phyloP scores from a whole-genome alignment of 345 rosid species.

The Salix suchowensis region DNA sequence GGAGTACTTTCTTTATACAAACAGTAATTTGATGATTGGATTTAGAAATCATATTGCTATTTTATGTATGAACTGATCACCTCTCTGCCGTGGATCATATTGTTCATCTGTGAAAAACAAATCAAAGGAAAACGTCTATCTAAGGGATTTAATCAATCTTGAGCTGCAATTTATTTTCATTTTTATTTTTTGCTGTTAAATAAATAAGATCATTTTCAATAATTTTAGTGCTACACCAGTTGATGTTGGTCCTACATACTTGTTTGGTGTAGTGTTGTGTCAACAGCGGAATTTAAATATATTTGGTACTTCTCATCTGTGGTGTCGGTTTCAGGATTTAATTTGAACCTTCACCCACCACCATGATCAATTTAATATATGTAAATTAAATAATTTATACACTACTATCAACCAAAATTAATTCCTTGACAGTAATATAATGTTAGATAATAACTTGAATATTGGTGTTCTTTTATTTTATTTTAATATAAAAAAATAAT shows the following conservation, averaged over 20 bases:
- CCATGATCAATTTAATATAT: not conserved
- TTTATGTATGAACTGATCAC: not conserved
- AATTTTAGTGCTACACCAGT: not conserved
- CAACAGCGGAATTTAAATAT: conserved; percentile 1
- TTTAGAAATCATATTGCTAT: too few species aligned
- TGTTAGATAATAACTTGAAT: too few species aligned
- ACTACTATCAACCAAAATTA: not conserved
- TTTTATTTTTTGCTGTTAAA: too few species aligned
- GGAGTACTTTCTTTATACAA: not conserved
- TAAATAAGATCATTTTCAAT: not conserved
- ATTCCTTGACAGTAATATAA: not conserved
- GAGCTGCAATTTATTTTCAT: not conserved
- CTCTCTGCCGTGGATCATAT: not conserved
- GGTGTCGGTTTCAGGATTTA: not conserved
- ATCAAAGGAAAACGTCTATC: too few species aligned
- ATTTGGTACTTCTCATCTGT: not conserved
- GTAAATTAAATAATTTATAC: not conserved
- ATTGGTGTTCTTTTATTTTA: too few species aligned
- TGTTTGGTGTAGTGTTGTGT: conserved; percentile 12
- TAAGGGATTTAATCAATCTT: not conserved
- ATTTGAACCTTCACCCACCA: conserved; percentile 14
- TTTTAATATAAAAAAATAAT: too few species aligned
- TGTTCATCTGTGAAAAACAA: too few species aligned
- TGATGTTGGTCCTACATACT: not conserved
- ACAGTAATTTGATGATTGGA: not conserved